Evolutionary conservation across 2,329 filamentous ascomycete genomes (phyloP).

Genomic region (Cadophora sp.): DNA sequence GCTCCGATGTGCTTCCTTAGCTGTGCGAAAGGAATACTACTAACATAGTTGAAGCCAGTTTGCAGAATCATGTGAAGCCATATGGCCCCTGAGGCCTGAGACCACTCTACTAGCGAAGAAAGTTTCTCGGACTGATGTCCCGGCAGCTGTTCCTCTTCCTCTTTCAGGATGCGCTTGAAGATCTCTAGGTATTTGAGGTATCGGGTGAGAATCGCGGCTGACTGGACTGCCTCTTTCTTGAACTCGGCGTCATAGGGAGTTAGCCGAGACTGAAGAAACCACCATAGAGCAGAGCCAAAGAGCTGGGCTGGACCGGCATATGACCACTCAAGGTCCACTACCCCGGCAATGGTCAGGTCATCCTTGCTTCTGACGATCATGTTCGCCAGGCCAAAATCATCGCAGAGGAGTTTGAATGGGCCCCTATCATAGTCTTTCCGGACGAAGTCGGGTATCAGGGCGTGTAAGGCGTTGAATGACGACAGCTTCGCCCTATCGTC

Average conservation of each 20-base stretch:
- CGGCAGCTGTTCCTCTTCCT: slow-evolving; percentile 21
- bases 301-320: slow-evolving; percentile 49
- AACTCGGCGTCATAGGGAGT: slow-evolving; percentile 7
- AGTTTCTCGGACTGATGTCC: not conserved
- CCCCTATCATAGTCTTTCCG: slow-evolving; percentile 34
- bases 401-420: slow-evolving; percentile 49
- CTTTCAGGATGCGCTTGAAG: slow-evolving; percentile 25
- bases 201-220: slow-evolving; percentile 25
- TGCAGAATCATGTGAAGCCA: not conserved
- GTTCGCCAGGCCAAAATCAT: slow-evolving; percentile 49
- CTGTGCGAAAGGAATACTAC: not conserved
- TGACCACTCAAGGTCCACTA: slow-evolving; percentile 49
- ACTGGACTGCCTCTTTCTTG: slow-evolving; percentile 26
- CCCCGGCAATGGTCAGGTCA: slow-evolving; percentile 47
- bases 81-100: not conserved
- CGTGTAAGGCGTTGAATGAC: slow-evolving; percentile 42
- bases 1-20: not conserved
- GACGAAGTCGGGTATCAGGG: slow-evolving; percentile 30
- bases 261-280: slow-evolving; percentile 27
- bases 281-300: slow-evolving; percentile 47
- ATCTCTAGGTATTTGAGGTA: slow-evolving; percentile 30
- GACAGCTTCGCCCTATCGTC: slow-evolving; percentile 44
- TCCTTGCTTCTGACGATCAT: slow-evolving; percentile 46
- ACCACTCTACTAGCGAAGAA: not conserved
- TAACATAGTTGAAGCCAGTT: not conserved